Conservation (phyloP, 352 stramenopile species). For the Poterioochromonas sp. region DNA sequence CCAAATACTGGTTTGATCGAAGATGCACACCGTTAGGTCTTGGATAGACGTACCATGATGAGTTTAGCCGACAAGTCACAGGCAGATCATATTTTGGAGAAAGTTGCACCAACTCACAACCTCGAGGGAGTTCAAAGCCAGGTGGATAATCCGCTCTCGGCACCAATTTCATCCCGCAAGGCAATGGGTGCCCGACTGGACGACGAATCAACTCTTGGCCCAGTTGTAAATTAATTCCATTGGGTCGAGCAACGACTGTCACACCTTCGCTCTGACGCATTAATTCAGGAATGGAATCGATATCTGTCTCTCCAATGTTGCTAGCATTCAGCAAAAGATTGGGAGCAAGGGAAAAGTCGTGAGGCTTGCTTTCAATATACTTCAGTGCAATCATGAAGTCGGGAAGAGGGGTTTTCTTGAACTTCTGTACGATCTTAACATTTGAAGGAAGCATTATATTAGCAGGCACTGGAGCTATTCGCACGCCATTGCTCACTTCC, state of each 20-base stretch:
- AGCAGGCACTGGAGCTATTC: neutral
- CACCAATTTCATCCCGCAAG: neutral
- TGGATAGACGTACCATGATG: neutral
- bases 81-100: constrained; percentile 8
- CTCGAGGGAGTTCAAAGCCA: neutral
- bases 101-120: constrained; percentile 1
- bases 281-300: too few species aligned
- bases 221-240: neutral
- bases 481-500: neutral
- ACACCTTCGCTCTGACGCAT: neutral
- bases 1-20: neutral
- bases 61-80: neutral
- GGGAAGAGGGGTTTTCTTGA: neutral
- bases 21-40: neutral
- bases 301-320: too few species aligned
- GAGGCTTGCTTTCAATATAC: neutral
- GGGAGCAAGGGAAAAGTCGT: too few species aligned
- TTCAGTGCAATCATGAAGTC: neutral
- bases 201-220: neutral
- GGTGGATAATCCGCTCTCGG: neutral
- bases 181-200: neutral
- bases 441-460: neutral
- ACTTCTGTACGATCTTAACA: neutral
- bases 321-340: too few species aligned
- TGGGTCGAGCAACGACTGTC: neutral